These are phyloP conservation scores for Podospora pseudocomata DNA, from an alignment of 495 filamentous ascomycete species.

Conservation along the genomic window DNA sequence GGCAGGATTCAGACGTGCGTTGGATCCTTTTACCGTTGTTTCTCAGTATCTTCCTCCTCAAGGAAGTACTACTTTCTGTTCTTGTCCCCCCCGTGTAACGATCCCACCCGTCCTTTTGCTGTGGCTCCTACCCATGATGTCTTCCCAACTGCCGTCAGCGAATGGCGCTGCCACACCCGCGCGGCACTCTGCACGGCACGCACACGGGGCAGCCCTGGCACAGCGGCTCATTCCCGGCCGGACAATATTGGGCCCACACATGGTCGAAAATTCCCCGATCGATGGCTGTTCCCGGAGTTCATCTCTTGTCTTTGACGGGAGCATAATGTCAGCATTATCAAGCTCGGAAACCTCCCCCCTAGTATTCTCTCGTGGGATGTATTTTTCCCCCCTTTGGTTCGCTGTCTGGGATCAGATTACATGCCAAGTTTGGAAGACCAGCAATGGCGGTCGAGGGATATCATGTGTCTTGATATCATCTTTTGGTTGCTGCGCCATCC, in stretches of 20 bases:
- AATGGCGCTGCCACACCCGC: neutral
- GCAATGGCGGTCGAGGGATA: too few relatives aligned
- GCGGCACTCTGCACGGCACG: neutral
- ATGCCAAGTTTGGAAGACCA: neutral
- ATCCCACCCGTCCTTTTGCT: neutral
- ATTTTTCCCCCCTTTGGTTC: neutral
- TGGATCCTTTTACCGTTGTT: conserved; percentile 4
- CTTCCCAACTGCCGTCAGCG: neutral
- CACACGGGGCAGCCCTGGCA: too few relatives aligned
- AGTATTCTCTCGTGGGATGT: neutral
- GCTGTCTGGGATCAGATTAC: neutral
- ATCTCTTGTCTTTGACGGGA: neutral
- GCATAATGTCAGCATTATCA: neutral
- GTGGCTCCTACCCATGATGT: neutral
- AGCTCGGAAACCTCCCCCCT: neutral
- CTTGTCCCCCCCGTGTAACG: conserved; percentile 10
- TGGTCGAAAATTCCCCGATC: neutral
- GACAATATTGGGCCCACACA: neutral
- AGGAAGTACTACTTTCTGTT: conserved; percentile 20
- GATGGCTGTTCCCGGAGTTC: neutral
- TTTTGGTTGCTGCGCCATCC: neutral
- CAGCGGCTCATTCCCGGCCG: neutral
- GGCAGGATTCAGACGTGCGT: conserved; percentile 14
- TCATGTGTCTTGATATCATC: neutral
- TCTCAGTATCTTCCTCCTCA: neutral